Base-by-base conservation (phyloP, 768 basidiomycete genomes). In the Suillus hirtellus region DNA sequence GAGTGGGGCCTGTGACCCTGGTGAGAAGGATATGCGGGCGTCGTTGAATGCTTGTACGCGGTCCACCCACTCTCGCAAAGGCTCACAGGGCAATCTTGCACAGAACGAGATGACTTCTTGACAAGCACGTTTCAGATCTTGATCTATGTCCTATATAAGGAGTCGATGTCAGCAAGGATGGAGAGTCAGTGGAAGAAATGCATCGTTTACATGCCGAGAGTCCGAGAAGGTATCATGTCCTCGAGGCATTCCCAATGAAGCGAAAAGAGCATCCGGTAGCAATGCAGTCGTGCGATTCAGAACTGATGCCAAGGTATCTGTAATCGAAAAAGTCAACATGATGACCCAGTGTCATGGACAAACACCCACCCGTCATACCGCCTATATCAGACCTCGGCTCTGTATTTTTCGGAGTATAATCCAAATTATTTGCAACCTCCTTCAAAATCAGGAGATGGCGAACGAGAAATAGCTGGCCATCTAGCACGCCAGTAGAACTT, bases 391-490 rank as follows among this genome's bases (percentile, higher is more conserved):
- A 70, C 58, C 72, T 77, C 27, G 66, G 77, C 68, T 80, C 84
- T 14, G 76, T 72, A 38, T 83, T 83, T 63, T 77, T 79, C 56
- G 80, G 80, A 12, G 77, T 84, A 35, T 92, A 75, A 64, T 92
- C 93, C 42, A 94, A 77, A 67, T 88, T 90, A 47, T 87, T 82
- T 9, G 90, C 83, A 66, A 97, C 87, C 77, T 99, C 97, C 73
- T 97, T 99, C 64, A 99, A 74, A 38, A 98, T 89, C 59, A 99
- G 77, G 24, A 98, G 74, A 76, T 99, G 96, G 49, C 95, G 85
- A 31, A 96, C 88, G 46, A 96, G 84, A 81, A 99, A 99, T 15
- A 99, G 79, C 24, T 87, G 82, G 0, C 88, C 92, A 67, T 98
- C 94, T 9, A 92, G 75, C 6, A 74, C 70, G 55, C 79, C 76